Evolutionary conservation across 129 eudicot genomes (phyloP).

Genomic region (Centaurea solstitialis): DNA sequence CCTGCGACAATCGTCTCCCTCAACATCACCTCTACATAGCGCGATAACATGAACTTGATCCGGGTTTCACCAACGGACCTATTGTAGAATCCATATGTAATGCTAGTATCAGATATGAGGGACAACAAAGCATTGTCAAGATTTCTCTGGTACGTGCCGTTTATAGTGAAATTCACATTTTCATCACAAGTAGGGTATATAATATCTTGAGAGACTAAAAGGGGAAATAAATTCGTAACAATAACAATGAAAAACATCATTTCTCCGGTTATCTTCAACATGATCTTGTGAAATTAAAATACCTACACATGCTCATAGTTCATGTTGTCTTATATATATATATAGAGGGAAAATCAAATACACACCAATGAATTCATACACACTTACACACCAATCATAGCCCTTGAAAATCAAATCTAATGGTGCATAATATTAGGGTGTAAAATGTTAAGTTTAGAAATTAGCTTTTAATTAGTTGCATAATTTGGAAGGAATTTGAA

Average conservation of each 20-base stretch:
- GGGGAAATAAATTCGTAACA: background rate
- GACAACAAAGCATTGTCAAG: constrained; percentile 24
- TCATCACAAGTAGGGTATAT: background rate
- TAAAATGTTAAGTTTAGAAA: too few relatives aligned
- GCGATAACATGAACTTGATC: constrained; percentile 39
- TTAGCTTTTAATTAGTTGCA: too few relatives aligned
- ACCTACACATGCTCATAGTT: background rate
- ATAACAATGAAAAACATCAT: background rate
- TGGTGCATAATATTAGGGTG: too few relatives aligned
- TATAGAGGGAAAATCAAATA: too few relatives aligned
- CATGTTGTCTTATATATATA: too few relatives aligned
- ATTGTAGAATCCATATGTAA: constrained; percentile 35
- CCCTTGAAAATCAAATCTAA: too few relatives aligned
- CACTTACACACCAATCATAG: too few relatives aligned
- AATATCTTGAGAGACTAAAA: constrained; percentile 16
- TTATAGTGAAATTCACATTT: constrained; percentile 13
- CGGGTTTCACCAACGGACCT: constrained; percentile 28
- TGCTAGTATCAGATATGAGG: constrained; percentile 16
- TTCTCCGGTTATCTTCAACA: background rate
- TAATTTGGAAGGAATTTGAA: too few relatives aligned
- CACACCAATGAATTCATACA: too few relatives aligned
- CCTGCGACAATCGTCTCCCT: constrained; percentile 20
- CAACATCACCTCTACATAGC: constrained; percentile 54
- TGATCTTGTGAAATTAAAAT: constrained; percentile 2
- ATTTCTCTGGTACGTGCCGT: constrained; percentile 24